phyloP scores from a whole-genome alignment of 495 filamentous ascomycete genomes.

The Lepidopterella palustris region DNA sequence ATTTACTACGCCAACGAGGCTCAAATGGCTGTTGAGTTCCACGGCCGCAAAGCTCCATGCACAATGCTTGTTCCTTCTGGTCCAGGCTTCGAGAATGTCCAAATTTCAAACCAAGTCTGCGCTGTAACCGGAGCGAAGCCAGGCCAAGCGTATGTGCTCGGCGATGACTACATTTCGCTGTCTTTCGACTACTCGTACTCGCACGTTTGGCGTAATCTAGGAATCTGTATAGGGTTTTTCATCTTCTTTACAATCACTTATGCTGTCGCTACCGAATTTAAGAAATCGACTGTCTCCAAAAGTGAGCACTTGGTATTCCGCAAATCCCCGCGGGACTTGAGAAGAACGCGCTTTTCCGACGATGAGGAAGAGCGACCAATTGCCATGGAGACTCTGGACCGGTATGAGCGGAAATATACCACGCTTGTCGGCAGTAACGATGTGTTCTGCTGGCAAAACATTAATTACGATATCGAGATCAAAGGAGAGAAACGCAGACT shows the following conservation, averaged over 20 bases:
- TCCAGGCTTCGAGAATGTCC: background rate
- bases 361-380: background rate
- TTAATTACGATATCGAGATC: background rate
- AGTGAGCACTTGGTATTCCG: background rate
- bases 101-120: background rate
- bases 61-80: background rate
- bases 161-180: background rate
- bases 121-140: slow-evolving; percentile 1
- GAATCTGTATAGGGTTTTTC: background rate
- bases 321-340: background rate
- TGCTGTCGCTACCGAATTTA: background rate
- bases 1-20: background rate
- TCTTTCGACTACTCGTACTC: background rate
- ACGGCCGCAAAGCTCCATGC: background rate
- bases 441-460: background rate
- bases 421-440: background rate
- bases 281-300: background rate
- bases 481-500: background rate
- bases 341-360: background rate
- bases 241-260: background rate
- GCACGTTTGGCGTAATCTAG: slow-evolving; percentile 1
- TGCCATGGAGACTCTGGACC: background rate
- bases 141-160: slow-evolving; percentile 1
- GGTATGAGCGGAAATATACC: background rate
- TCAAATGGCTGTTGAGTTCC: background rate